Evolutionary conservation across 1,284 basidiomycete species (phyloP).

Genomic region (Trichosporon inkin): DNA sequence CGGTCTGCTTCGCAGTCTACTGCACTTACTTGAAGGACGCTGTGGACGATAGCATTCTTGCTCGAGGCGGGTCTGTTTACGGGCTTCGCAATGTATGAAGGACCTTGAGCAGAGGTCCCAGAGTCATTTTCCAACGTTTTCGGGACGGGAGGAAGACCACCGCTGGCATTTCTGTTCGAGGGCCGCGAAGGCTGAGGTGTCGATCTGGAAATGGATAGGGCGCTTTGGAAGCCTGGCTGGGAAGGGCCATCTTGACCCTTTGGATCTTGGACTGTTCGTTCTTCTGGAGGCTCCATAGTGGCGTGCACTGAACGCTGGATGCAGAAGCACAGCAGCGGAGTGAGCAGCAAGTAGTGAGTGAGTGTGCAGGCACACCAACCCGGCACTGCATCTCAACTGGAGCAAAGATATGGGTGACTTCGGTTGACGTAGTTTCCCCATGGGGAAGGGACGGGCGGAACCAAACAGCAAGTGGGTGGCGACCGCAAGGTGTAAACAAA

Average conservation of each 20-base stretch:
- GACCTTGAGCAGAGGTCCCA: not conserved
- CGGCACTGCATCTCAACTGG: not conserved
- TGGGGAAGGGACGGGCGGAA: not conserved
- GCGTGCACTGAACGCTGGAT: not conserved
- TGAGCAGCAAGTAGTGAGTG: not conserved
- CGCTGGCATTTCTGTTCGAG: slow-evolving; percentile 27
- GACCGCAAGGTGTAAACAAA: slow-evolving; percentile 9
- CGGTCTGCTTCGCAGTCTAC: not conserved
- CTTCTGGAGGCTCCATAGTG: slow-evolving; percentile 21
- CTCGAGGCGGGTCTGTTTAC: slow-evolving; percentile 37
- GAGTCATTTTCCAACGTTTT: not conserved
- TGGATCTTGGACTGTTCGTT: not conserved
- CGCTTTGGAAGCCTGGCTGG: slow-evolving; percentile 23
- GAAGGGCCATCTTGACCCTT: not conserved
- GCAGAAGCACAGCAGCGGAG: not conserved
- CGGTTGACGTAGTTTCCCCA: slow-evolving; percentile 14
- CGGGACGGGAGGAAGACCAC: slow-evolving; percentile 18
- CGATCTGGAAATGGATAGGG: slow-evolving; percentile 23
- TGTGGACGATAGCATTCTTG: slow-evolving; percentile 65
- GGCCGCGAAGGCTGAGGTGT: slow-evolving; percentile 17
- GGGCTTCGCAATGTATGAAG: slow-evolving; percentile 17
- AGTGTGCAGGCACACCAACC: not conserved
- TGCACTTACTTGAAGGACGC: slow-evolving; percentile 57
- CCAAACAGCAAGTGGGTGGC: not conserved
- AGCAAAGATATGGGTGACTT: not conserved